Base-by-base conservation (phyloP, 257 asterid species). In the Oldenlandia corymbosa region DNA sequence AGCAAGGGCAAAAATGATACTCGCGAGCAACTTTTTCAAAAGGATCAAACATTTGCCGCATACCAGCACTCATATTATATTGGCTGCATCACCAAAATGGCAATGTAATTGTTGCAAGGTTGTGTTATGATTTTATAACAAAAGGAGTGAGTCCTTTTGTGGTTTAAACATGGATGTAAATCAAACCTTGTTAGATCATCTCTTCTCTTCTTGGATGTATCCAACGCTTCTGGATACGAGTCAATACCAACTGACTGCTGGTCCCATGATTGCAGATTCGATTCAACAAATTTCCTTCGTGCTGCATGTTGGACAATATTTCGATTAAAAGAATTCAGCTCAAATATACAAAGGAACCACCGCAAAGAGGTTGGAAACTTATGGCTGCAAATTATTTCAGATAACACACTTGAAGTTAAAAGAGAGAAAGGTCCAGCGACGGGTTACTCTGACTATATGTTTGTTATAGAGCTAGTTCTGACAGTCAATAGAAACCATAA, bases 1-100 rank as follows among this genome's bases (percentile, higher is more conserved):
- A 93, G 81, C 94, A 83, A 64, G 99, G 99, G 68, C 99, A 93
- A 45, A 67, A 59, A 81, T 93, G 99, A 78, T 84, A 74, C 77
- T 90, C 81, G 71, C 97, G 96, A 62, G 99, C 97, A 79, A 85
- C 77, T 68, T 47, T 74, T 79, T 82, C 91, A 71, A 82, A 85
- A 46, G 99, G 94, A 68, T 84, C 96, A 71, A 78, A 78, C 88
- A 90, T 75, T 66, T 75, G 76, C 67, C 80, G 71, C 95, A 89
- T 81, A 57, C 97, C 99, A 68, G 66, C 79, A 24, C 84, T 83
- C 24, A 76, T 61, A 77, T 84, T 63, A 74, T 73, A 80, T 60
- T 84, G 46, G 67, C 99, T 93, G 91, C 81, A 82, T n/a, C 28
- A 57, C 52, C 60, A 28, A 16, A 30, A 18, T 27, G 62, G 39